Conservation (phyloP, 345 rosid species). For the Draba incana region DNA sequence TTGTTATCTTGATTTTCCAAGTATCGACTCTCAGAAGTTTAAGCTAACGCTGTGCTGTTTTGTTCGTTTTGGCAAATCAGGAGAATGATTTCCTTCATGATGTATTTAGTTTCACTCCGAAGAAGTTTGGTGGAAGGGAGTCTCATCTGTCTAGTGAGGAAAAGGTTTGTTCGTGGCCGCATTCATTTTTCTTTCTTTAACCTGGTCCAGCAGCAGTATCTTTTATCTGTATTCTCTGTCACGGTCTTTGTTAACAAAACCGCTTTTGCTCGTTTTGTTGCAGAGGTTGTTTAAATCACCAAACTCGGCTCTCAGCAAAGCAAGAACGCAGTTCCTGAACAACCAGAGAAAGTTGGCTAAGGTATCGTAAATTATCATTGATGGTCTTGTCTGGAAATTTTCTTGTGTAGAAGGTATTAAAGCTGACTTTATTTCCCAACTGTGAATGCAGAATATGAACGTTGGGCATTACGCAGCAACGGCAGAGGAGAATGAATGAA, state of each 20-base stretch:
- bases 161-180: constrained; percentile 53
- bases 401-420: background rate
- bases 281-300: constrained; percentile 87
- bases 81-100: constrained; percentile 89
- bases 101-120: constrained; percentile 75
- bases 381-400: background rate
- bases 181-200: background rate
- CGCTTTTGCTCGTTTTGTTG: constrained; percentile 16
- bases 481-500: constrained; percentile 38
- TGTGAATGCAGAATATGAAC: constrained; percentile 39
- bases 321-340: constrained; percentile 83
- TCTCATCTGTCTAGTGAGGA: constrained; percentile 51
- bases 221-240: background rate
- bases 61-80: constrained; percentile 44
- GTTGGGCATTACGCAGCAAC: constrained; percentile 40
- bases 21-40: background rate
- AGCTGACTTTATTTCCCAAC: background rate
- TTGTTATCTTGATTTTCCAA: constrained; percentile 29
- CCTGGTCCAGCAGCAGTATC: background rate
- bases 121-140: constrained; percentile 48
- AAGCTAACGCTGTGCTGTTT: constrained; percentile 14
- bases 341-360: constrained; percentile 80
- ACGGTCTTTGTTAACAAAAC: constrained; percentile 5
- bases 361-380: constrained; percentile 43
- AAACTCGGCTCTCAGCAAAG: constrained; percentile 75